Evolutionary conservation across 352 stramenopile genomes (phyloP).

Genomic region (Pythium vanterpoolii): DNA sequence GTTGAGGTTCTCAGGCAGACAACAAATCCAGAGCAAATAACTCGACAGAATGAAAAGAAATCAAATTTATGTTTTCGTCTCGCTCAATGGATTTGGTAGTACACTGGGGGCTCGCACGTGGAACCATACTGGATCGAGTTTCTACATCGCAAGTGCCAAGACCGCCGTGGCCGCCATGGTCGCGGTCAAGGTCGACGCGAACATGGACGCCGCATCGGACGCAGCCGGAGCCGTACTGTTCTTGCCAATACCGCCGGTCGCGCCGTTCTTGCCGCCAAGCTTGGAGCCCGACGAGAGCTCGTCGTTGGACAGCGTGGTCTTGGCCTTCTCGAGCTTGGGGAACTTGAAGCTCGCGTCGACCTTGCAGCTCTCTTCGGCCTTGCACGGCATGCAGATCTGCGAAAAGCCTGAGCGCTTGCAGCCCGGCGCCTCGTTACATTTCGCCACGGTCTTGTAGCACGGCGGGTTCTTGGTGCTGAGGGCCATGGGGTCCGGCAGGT

Average conservation of each 20-base stretch:
- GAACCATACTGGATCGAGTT: background rate
- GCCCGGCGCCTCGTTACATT: constrained; percentile 45
- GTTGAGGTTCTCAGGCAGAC: too few species aligned
- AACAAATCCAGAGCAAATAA: too few species aligned
- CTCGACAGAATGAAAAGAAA: too few species aligned
- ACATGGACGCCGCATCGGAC: background rate
- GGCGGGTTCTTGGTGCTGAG: constrained; percentile 54
- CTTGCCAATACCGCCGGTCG: constrained; percentile 4
- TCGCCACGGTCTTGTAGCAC: constrained; percentile 61
- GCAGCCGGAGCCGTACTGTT: background rate
- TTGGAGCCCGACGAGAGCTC: constrained; percentile 23
- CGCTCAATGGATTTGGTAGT: constrained; percentile 7
- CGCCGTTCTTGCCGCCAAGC: constrained; percentile 17
- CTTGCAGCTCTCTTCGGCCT: constrained; percentile 34
- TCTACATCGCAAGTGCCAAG: constrained; percentile 9
- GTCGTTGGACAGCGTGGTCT: constrained; percentile 9
- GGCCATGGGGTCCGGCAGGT: constrained; percentile 40
- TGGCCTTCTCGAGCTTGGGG: constrained; percentile 57
- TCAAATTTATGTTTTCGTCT: constrained; percentile 2
- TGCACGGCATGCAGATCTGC: constrained; percentile 66
- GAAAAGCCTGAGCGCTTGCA: constrained; percentile 71
- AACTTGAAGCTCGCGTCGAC: constrained; percentile 51
- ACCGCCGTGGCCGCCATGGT: constrained; percentile 4
- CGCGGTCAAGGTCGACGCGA: background rate
- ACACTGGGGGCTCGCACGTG: constrained; percentile 3